Evolutionary conservation across 352 stramenopile genomes (phyloP).

Genomic region (Globisporangium carolinianum): DNA sequence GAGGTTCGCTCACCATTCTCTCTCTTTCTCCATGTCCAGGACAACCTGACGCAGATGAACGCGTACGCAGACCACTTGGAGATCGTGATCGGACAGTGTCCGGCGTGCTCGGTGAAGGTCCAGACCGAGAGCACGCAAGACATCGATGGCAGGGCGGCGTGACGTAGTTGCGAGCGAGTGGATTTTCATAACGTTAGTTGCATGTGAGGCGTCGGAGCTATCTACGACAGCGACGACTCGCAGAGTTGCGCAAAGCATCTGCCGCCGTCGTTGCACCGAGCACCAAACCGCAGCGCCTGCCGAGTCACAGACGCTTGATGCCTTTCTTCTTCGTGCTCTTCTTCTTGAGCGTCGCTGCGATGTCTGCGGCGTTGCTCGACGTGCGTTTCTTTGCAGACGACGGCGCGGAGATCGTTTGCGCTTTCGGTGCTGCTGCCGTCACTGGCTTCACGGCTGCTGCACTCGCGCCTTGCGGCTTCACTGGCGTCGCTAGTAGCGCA

Average conservation of each 20-base stretch:
- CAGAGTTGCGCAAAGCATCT: background rate
- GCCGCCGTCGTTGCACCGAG: background rate
- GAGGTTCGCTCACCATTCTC: no score
- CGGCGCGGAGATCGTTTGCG: slow-evolving; percentile 10
- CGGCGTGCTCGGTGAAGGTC: slow-evolving; percentile 62
- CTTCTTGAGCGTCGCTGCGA: slow-evolving; percentile 43
- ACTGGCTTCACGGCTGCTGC: background rate
- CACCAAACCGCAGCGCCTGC: background rate
- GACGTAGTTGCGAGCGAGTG: slow-evolving; percentile 1
- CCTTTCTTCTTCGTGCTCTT: slow-evolving; percentile 63
- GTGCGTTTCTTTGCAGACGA: slow-evolving; percentile 38
- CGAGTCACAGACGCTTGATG: slow-evolving; percentile 49
- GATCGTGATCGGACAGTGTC: slow-evolving; percentile 62
- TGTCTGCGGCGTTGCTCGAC: slow-evolving; percentile 21
- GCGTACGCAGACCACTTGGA: slow-evolving; percentile 73
- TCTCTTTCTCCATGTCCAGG: slow-evolving; percentile 18
- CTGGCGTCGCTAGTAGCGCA: slow-evolving; percentile 1
- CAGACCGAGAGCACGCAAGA: slow-evolving; percentile 63
- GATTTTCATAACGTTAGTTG: slow-evolving; percentile 4
- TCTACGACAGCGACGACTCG: background rate
- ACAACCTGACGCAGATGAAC: slow-evolving; percentile 76
- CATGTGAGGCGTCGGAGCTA: background rate
- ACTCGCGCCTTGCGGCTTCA: slow-evolving; percentile 1
- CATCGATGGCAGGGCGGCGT: slow-evolving; percentile 13
- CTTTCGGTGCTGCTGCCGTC: background rate